Evolutionary conservation across 2,329 filamentous ascomycete species (phyloP).

Genomic region (Emmonsiellopsis sp.): DNA sequence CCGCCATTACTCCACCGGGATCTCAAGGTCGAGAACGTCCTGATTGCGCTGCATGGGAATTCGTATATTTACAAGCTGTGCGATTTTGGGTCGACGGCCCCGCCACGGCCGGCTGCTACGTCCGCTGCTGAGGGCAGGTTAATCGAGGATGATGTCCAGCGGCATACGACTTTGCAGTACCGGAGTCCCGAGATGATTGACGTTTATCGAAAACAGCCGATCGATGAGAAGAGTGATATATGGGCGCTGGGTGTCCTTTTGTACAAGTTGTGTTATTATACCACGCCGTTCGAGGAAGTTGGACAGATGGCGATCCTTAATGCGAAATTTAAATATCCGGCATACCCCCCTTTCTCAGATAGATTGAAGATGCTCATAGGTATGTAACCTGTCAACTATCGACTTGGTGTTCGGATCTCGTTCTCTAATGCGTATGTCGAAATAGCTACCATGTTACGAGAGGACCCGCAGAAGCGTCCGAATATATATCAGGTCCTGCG

Average conservation of each 20-base stretch:
- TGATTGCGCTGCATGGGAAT: constrained; percentile 65
- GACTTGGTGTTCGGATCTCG: background rate
- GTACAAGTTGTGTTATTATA: constrained; percentile 99
- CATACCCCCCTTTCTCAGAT: constrained; percentile 82
- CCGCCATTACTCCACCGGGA: constrained; percentile 87
- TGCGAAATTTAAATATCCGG: constrained; percentile 85
- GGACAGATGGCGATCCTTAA: constrained; percentile 96
- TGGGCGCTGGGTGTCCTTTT: constrained; percentile 92
- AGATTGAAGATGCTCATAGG: constrained; percentile 82
- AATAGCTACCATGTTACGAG: constrained; percentile 77
- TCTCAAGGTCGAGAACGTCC: constrained; percentile 94
- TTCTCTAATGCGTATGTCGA: constrained; percentile 3
- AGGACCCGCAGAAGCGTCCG: constrained; percentile 68
- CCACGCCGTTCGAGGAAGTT: constrained; percentile 95
- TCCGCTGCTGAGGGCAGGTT: constrained; percentile 81
- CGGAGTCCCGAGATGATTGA: constrained; percentile 98
- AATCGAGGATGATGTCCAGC: constrained; percentile 94
- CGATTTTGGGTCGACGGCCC: constrained; percentile 89
- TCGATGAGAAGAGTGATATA: constrained; percentile 98
- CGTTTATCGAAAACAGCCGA: constrained; percentile 90
- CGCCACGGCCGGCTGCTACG: constrained; percentile 73
- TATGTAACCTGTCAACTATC: constrained; percentile 34
- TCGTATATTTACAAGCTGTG: constrained; percentile 84
- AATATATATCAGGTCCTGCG: constrained; percentile 91
- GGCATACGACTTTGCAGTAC: constrained; percentile 95